Base-by-base conservation (phyloP, 352 stramenopile species). In the Thraustochytrium sp. region DNA sequence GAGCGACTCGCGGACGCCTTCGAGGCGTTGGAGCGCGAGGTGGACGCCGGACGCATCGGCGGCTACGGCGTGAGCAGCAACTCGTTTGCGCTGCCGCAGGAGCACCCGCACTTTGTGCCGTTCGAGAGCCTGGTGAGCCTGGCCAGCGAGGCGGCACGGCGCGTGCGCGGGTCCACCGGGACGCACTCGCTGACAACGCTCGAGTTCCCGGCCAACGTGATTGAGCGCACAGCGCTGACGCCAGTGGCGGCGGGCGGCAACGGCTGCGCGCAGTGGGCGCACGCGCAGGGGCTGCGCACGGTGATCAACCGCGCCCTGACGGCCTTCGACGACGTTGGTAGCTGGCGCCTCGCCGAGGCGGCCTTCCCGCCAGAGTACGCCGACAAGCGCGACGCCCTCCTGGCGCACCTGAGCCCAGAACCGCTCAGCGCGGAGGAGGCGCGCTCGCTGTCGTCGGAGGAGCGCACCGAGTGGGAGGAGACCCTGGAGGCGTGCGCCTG, bases 181-280 rank as follows among this genome's bases (percentile, higher is more conserved):
- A n/a, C 13, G 5, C 75, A 54, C 26, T 23, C 13, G 9, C 59
- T 83, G 8, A 84, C 13, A n/a, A 61, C 42, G 55, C 11, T 84
- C 49, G 36, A 84, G 44, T 83, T 84, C 11, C 75, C 75, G 18
- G 55, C 37, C 53, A 84, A 84, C 61, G 38, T 84, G 21, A 73
- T 84, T 26, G 75, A 84, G 75, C 54, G 65, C 42, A 77, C 53
- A n/a, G 68, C 31, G 4, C 13, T 80, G 26, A 80, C 68, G 23
- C 68, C 68, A 11, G 31, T 48, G 26, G 40, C n/a, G 2, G 68
- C 75, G 2, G 75, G 55, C n/a, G 75, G 61, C 16, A 84, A 84
- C 29, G 61, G 61, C 40, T 83, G 34, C 16, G 55, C 55, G 23
- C 75, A 84, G 75, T 83, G 31, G 54, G 55, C 55, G 11, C 53